phyloP scores from a whole-genome alignment of 2,329 filamentous ascomycete species.

The Coniochaeta prunicola region DNA sequence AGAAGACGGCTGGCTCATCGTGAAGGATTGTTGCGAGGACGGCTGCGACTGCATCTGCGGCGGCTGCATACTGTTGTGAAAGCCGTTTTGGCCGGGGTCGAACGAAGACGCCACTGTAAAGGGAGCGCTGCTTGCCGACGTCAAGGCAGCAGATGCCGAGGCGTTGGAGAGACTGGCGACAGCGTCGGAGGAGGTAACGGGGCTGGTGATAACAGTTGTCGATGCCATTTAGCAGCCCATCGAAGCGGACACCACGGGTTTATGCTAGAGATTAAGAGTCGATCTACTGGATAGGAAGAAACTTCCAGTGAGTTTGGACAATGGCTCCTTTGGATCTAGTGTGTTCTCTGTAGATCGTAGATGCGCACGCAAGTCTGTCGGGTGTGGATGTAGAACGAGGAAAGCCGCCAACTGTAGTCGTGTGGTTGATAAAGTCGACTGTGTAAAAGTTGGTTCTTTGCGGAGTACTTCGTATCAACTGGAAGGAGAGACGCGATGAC shows the following conservation, averaged over 20 bases:
- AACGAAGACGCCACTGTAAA: not conserved
- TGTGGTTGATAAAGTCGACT: not conserved
- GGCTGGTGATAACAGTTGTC: constrained; percentile 23
- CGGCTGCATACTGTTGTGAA: constrained; percentile 10
- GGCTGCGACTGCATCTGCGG: constrained; percentile 33
- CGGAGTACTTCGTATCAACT: not conserved
- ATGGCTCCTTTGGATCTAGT: not conserved
- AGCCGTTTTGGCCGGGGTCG: not conserved
- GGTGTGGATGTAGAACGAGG: not conserved
- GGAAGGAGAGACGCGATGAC: not conserved
- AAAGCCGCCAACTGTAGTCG: not conserved
- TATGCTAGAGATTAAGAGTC: not conserved
- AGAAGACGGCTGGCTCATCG: constrained; percentile 46
- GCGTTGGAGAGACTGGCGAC: not conserved
- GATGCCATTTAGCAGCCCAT: constrained; percentile 28
- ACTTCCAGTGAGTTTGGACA: not conserved
- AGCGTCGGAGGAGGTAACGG: constrained; percentile 8
- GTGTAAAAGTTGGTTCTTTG: not conserved
- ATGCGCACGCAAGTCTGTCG: not conserved
- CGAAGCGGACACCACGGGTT: not conserved
- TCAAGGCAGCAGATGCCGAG: constrained; percentile 3
- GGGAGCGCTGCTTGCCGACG: not conserved
- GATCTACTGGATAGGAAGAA: not conserved
- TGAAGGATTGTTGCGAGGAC: constrained; percentile 49
- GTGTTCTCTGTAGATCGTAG: not conserved